A percentile compares a stretch with the other conserved stretches of the same genome.
Evolutionary conservation across 352 stramenopile species (phyloP).

Genomic region (Phytophthora meadii): DNA sequence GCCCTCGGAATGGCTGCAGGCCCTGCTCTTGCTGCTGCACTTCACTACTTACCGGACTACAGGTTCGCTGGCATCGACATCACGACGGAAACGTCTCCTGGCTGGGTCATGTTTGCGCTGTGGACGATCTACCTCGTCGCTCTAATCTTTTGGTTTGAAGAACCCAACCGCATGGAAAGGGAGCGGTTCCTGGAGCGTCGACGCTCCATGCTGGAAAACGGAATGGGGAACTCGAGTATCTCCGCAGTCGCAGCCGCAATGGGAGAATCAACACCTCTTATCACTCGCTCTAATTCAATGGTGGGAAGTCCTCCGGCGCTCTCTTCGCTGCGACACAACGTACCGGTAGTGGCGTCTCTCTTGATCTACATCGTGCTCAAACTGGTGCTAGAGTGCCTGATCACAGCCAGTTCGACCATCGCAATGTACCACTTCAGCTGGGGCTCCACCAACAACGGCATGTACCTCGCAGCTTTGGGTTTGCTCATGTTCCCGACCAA

Average conservation of each 20-base stretch:
- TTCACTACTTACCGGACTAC: conserved; percentile 83
- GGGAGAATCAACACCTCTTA: conserved; percentile 51
- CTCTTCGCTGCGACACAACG: conserved; percentile 75
- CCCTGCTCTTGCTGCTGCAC: conserved; percentile 70
- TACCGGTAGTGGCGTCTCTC: conserved; percentile 78
- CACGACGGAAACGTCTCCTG: conserved; percentile 90
- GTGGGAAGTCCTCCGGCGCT: conserved; percentile 35
- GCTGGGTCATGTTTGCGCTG: conserved; percentile 90
- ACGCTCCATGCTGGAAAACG: conserved; percentile 54
- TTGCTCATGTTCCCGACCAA: conserved; percentile 95
- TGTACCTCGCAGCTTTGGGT: conserved; percentile 89
- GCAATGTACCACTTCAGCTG: conserved; percentile 93
- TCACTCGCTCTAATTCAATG: conserved; percentile 32
- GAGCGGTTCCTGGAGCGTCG: conserved; percentile 56
- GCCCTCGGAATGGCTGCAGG: conserved; percentile 93
- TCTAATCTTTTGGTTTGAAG: conserved; percentile 67
- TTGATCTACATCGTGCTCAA: conserved; percentile 94
- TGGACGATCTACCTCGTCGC: conserved; percentile 71
- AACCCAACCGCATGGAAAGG: conserved; percentile 64
- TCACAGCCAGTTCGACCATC: conserved; percentile 85
- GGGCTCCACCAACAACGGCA: conserved; percentile 81
- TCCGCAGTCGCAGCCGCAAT: conserved; percentile 18
- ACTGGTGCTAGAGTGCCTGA: conserved; percentile 89
- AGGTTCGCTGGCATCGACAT: conserved; percentile 61
- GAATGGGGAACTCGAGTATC: conserved; percentile 38